phyloP scores from a whole-genome alignment of 2,329 filamentous ascomycete species.

The Monosporascus sp. region DNA sequence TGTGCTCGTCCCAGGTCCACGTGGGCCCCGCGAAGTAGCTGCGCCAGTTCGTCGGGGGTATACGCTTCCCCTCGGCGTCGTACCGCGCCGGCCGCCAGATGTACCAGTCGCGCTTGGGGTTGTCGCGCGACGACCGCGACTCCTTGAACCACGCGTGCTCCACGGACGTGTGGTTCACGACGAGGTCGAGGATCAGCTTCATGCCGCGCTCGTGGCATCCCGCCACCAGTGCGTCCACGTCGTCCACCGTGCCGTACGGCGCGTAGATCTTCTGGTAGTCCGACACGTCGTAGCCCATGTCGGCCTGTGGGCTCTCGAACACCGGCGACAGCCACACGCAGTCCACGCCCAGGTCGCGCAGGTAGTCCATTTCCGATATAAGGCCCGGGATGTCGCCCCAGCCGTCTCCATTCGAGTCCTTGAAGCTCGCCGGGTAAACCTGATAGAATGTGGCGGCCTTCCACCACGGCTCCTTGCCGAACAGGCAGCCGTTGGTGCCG shows the following conservation, averaged over 20 bases:
- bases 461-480: conserved; percentile 38
- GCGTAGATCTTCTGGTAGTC: conserved; percentile 63
- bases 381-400: conserved; percentile 63
- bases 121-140: conserved; percentile 43
- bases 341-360: conserved; percentile 56
- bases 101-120: conserved; percentile 56
- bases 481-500: conserved; percentile 21
- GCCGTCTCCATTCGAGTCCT: conserved; percentile 54
- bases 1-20: conserved; percentile 48
- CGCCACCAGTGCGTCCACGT: conserved; percentile 59
- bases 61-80: conserved; percentile 45
- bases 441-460: conserved; percentile 44
- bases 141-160: conserved; percentile 56
- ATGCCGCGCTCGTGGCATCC: conserved; percentile 55
- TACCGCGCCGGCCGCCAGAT: conserved; percentile 58
- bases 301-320: conserved; percentile 53
- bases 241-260: conserved; percentile 60
- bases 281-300: conserved; percentile 70
- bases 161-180: conserved; percentile 63
- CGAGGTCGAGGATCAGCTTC: conserved; percentile 66
- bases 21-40: conserved; percentile 42
- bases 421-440: conserved; percentile 55
- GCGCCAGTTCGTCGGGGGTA: conserved; percentile 55
- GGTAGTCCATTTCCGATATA: conserved; percentile 59
- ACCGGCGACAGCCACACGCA: conserved; percentile 55